Conservation (phyloP, 768 basidiomycete genomes). For the Mycena galericulata region DNA sequence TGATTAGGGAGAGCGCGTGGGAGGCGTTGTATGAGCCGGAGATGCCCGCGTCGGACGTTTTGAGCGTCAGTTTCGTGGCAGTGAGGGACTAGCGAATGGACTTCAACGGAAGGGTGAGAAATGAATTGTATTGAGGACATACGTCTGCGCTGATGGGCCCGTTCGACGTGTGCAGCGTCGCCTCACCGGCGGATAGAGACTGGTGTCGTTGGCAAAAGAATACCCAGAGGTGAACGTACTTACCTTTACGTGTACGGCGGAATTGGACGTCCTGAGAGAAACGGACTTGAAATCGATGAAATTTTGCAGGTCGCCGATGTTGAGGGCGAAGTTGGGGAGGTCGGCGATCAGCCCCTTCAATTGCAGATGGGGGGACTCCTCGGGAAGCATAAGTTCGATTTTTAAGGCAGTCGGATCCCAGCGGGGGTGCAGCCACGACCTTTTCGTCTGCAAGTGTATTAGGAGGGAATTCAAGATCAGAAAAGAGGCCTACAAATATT, state of each 20-base stretch:
- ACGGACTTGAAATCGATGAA: neutral
- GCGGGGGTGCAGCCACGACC: neutral
- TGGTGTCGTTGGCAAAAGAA: neutral
- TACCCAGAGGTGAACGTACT: neutral
- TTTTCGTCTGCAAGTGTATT: neutral
- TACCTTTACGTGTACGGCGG: conserved; percentile 10
- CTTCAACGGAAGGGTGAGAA: neutral
- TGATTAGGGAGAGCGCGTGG: conserved; percentile 43
- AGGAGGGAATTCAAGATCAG: neutral
- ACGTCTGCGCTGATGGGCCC: conserved; percentile 13
- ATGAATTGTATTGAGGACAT: neutral
- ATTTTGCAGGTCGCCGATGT: conserved; percentile 6
- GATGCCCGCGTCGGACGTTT: conserved; percentile 50
- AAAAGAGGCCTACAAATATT: conserved; percentile 17
- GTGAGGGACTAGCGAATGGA: conserved; percentile 42
- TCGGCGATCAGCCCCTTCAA: conserved; percentile 5
- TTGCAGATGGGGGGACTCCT: neutral
- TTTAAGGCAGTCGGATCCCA: neutral
- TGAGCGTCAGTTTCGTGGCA: conserved; percentile 40
- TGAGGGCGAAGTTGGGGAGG: conserved; percentile 24
- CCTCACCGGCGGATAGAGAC: conserved; percentile 6
- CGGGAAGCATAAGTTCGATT: conserved; percentile 22
- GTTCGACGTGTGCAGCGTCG: conserved; percentile 23
- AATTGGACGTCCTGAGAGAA: conserved; percentile 11
- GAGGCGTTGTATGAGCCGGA: conserved; percentile 47